A percentile compares a stretch with the other conserved stretches of the same genome.
These are phyloP conservation scores for Gynostemma pentaphyllum DNA, from an alignment of 306 rosid species.

Conservation along the genomic window DNA sequence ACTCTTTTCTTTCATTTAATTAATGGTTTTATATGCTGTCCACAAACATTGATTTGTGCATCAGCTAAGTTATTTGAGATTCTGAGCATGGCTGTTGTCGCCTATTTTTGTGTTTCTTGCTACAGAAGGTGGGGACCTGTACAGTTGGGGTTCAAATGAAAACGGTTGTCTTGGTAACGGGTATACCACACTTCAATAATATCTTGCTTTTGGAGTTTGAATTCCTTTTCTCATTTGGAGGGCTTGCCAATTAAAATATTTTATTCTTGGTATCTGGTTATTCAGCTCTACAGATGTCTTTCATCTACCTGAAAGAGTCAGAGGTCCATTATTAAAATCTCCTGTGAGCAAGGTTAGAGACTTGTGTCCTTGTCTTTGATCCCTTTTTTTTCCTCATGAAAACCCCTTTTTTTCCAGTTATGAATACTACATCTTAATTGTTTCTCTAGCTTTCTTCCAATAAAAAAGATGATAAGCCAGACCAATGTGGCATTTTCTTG, in stretches of 20 bases:
- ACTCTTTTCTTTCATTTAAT: neutral
- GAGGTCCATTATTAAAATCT: slow-evolving; percentile 61
- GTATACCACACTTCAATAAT: slow-evolving; percentile 29
- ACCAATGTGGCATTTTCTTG: neutral
- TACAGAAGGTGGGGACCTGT: slow-evolving; percentile 63
- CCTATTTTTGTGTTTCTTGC: slow-evolving; percentile 9
- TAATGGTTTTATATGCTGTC: neutral
- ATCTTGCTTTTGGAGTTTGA: slow-evolving; percentile 1
- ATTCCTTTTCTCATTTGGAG: neutral
- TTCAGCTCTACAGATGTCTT: slow-evolving; percentile 50
- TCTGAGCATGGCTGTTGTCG: neutral
- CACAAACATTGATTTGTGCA: neutral
- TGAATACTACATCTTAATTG: neutral
- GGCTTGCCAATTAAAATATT: neutral
- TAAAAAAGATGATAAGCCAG: neutral
- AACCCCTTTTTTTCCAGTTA: neutral
- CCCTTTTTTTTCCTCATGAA: neutral
- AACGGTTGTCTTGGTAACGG: slow-evolving; percentile 95
- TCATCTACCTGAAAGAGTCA: slow-evolving; percentile 72
- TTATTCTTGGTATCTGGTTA: slow-evolving; percentile 3
- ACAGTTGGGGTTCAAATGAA: slow-evolving; percentile 98
- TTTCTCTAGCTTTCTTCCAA: neutral
- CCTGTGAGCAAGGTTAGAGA: slow-evolving; percentile 53
- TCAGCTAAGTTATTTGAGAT: neutral
- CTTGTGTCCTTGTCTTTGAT: slow-evolving; percentile 3